Base-by-base conservation (phyloP, 2,329 filamentous ascomycete genomes). In the Cercospora citrullina region DNA sequence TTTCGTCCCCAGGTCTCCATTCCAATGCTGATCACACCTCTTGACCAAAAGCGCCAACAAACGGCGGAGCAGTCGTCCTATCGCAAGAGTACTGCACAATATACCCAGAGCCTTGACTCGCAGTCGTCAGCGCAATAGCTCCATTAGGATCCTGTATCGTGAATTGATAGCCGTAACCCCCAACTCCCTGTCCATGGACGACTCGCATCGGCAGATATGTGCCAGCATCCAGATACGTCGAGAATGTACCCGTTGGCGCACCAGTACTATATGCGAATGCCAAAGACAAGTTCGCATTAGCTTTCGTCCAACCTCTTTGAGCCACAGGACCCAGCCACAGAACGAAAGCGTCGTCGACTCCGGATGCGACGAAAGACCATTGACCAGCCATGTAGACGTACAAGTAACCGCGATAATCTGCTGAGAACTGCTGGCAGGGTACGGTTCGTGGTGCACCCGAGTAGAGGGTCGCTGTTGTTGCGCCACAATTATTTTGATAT, bases 171-270 rank as follows among this genome's bases (percentile, higher is more conserved):
- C 53, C 63, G 57, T 30, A 64, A 12, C 68, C 68, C 3, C 68
- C 65, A 28, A 55, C 55, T 12, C 51, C 65, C 28, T 70, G 68
- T n/a, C 63, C 65, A 60, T 64, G 60, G 2, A 69, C 63, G n/a
- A 70, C 23, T 10, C 69, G 36, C 9, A 70, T 62, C 1, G 69
- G 69, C 18, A 70, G 12, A 39, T 66, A 66, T 1, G 53, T 63
- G 1, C 68, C 68, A 4, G 53, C 63, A 1, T 26, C 55, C 12
- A 70, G 39, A 33, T 58, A 60, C 1, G n/a, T 28, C 3, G 60
- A 23, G 21, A 64, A 36, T 5, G 14, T n/a, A 5, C 60, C 39
- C 3, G 30, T 28, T 4, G 62, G 62, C 4, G 48, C 51, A 18
- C 62, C 62, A 10, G 62, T 21, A 12, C 4, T 59, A 28, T 68